Evolutionary conservation across 2,329 filamentous ascomycete species (phyloP), one percentile per base, ranked within the genome.

Genomic region (Leptoxyphium fumago): DNA sequence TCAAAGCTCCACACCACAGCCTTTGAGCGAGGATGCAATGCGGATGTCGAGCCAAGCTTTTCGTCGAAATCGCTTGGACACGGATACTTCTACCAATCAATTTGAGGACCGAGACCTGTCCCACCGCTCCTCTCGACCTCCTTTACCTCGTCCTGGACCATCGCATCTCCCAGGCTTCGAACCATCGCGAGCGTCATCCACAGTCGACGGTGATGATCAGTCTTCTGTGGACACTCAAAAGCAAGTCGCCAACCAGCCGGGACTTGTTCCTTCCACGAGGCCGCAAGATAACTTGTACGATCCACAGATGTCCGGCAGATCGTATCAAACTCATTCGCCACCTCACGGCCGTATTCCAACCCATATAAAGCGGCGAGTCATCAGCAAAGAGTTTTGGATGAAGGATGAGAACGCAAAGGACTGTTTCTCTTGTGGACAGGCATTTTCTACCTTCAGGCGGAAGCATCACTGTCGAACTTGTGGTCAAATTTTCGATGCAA

Each of bases 301-400:
- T 26, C 21, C 21, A 7, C 21, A 26, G 21, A 3, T 26, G 7
- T 26, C 21, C 21, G 21, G 21, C 21, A 26, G 21, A 26, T 26
- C 21, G 21, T 26, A 4, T 26, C 21, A 26, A 38, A 38, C 13
- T 9, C 13, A 38, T 17, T 38, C 17, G 34, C 34, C 34, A n/a
- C 34, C 13, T 38, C 34, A 40, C 38, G 9, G 42, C 6, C 47
- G 61, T 45, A 63, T 64, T 48, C 59, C 73, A 43, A 66, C 68
- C 41, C 80, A 83, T 52, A 82, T 94, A 70, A 78, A 82, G 49
- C 84, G 85, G 55, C 87, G 89, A 57, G 80, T 98, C 7, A 67
- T 96, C 39, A 94, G 84, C 60, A 91, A 88, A 57, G 88, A 96
- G 53, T 96, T 94, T 55, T 96, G 89, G 91, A 98, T 98, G 91